Conservation (phyloP, 2,329 filamentous ascomycete genomes). For the Lachnum nothofagi region DNA sequence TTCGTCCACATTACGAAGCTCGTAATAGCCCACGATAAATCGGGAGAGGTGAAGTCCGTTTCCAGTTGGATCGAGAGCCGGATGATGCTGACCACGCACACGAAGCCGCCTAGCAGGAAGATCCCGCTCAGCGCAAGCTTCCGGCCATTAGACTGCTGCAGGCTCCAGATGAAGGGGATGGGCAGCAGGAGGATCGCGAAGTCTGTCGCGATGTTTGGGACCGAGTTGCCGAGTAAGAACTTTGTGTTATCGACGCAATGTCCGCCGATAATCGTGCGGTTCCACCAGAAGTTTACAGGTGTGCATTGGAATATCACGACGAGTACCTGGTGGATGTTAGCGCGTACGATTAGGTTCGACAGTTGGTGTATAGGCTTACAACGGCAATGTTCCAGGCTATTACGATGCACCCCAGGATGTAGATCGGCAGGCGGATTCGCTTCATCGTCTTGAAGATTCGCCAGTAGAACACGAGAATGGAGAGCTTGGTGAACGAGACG, state of each 20-base stretch:
- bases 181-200: conserved; percentile 10
- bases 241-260: conserved; percentile 2
- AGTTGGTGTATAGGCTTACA: no score
- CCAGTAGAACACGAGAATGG: conserved; percentile 9
- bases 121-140: conserved; percentile 8
- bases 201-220: conserved; percentile 10
- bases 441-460: conserved; percentile 6
- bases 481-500: conserved; percentile 8
- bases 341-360: no score
- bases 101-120: conserved; percentile 7
- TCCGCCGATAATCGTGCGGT: neutral
- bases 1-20: no score
- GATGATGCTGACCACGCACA: neutral
- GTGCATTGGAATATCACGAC: conserved; percentile 6
- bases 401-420: conserved; percentile 3
- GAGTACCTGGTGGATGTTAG: no score
- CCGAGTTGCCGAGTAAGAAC: conserved; percentile 6
- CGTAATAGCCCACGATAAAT: no score
- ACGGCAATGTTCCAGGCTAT: conserved; percentile 8
- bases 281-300: conserved; percentile 4
- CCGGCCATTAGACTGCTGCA: neutral
- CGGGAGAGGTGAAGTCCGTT: no score
- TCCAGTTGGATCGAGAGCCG: no score
- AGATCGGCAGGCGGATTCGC: neutral
- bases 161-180: conserved; percentile 5